phyloP scores from a whole-genome alignment of 2,329 filamentous ascomycete species.

The Dryadomyces quercus-mongolicae region DNA sequence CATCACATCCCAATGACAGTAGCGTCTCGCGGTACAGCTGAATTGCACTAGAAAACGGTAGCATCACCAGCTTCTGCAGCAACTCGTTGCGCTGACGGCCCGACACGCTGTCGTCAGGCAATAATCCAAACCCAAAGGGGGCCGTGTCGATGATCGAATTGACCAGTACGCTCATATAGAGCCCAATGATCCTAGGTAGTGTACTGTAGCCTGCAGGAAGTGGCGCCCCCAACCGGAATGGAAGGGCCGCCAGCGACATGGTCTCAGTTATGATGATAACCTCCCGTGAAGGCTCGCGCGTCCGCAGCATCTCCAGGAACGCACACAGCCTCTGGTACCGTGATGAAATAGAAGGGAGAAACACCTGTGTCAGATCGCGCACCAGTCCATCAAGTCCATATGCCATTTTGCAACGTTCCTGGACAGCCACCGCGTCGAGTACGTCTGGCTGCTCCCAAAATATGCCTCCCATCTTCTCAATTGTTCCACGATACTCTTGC shows the following conservation, averaged over 20 bases:
- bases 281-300: not conserved
- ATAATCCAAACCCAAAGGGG: slow-evolving; percentile 3
- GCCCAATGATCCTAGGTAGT: not conserved
- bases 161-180: slow-evolving; percentile 3
- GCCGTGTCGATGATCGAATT: slow-evolving; percentile 5
- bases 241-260: not conserved
- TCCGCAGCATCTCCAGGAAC: not conserved
- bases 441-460: not conserved
- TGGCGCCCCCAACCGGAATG: slow-evolving; percentile 5
- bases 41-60: not conserved
- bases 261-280: slow-evolving; percentile 3
- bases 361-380: not conserved
- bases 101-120: slow-evolving; percentile 2
- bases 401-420: not conserved
- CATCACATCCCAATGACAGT: not conserved
- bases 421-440: not conserved
- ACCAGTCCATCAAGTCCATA: not conserved
- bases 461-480: not conserved
- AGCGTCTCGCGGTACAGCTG: not conserved
- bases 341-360: not conserved
- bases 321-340: not conserved
- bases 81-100: slow-evolving; percentile 7
- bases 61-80: not conserved
- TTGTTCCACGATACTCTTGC: not conserved
- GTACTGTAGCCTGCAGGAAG: slow-evolving; percentile 1